Evolutionary conservation across 2,329 filamentous ascomycete species (phyloP).

Genomic region (Rhytidhysteron rufulum): DNA sequence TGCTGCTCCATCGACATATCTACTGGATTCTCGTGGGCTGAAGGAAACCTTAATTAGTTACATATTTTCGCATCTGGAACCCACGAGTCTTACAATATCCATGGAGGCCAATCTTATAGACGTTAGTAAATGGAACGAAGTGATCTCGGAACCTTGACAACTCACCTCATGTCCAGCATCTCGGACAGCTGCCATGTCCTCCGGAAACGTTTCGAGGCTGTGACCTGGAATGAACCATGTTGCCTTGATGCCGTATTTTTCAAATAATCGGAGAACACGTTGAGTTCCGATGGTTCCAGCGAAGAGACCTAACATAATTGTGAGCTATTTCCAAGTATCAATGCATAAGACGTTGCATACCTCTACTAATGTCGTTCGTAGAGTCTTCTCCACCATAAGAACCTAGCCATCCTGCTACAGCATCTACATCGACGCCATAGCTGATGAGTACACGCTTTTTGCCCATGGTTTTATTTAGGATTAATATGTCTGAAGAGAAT

Average conservation of each 20-base stretch:
- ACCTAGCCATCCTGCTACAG: slow-evolving; percentile 69
- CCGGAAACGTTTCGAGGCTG: slow-evolving; percentile 62
- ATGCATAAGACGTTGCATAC: slow-evolving; percentile 29
- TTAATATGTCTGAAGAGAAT: too few species aligned
- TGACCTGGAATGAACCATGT: slow-evolving; percentile 65
- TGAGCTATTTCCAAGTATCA: neutral
- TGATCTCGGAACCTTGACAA: too few species aligned
- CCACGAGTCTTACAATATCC: too few species aligned
- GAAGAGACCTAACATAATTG: slow-evolving; percentile 51
- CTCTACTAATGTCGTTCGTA: slow-evolving; percentile 67
- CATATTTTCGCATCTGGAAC: too few species aligned
- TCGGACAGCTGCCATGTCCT: slow-evolving; percentile 58
- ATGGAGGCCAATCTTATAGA: slow-evolving; percentile 64
- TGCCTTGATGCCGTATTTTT: slow-evolving; percentile 68
- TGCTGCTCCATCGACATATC: slow-evolving; percentile 74
- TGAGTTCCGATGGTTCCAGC: slow-evolving; percentile 65
- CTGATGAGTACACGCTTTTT: slow-evolving; percentile 54
- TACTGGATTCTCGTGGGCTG: slow-evolving; percentile 68
- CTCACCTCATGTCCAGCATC: slow-evolving; percentile 66
- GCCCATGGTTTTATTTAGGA: slow-evolving; percentile 38
- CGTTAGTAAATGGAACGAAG: too few species aligned
- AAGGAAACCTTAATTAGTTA: too few species aligned
- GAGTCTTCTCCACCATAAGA: slow-evolving; percentile 72
- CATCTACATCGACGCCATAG: slow-evolving; percentile 72
- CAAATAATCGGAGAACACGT: slow-evolving; percentile 66